Evolutionary conservation across 2,329 filamentous ascomycete species (phyloP).

Genomic region (Aspergillus eucalypticola): DNA sequence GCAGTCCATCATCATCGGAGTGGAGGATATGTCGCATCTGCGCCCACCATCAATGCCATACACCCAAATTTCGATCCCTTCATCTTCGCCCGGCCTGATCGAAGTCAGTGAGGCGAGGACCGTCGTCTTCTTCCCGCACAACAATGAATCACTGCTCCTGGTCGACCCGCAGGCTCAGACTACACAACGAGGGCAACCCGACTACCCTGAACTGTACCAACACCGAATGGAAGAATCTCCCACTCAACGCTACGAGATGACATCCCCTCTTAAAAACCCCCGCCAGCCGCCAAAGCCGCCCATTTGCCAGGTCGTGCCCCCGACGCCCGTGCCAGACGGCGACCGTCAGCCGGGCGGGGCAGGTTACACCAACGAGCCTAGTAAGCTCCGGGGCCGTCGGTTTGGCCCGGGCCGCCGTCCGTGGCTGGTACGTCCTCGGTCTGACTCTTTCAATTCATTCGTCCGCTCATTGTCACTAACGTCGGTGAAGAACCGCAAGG

Average conservation of each 20-base stretch:
- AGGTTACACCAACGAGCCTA: conserved; percentile 18
- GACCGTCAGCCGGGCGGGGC: conserved; percentile 39
- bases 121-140: conserved; percentile 62
- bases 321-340: conserved; percentile 50
- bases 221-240: conserved; percentile 31
- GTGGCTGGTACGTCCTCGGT: conserved; percentile 39
- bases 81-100: conserved; percentile 52
- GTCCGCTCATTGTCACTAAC: conserved; percentile 42
- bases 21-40: conserved; percentile 42
- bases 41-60: conserved; percentile 52
- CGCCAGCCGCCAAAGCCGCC: conserved; percentile 60
- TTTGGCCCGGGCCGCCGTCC: conserved; percentile 42
- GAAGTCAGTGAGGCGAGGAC: conserved; percentile 64
- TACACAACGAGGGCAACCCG: conserved; percentile 31
- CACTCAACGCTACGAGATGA: conserved; percentile 35
- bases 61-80: conserved; percentile 50
- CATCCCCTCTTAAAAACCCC: conserved; percentile 61
- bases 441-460: conserved; percentile 43
- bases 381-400: conserved; percentile 29
- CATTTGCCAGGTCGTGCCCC: conserved; percentile 56
- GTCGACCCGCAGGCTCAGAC: conserved; percentile 54
- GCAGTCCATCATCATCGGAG: conserved; percentile 40
- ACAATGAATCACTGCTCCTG: conserved; percentile 64
- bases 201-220: conserved; percentile 13
- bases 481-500: conserved; percentile 45